Evolutionary conservation across 495 filamentous ascomycete genomes (phyloP).

Genomic region (Xylaria nigripes): DNA sequence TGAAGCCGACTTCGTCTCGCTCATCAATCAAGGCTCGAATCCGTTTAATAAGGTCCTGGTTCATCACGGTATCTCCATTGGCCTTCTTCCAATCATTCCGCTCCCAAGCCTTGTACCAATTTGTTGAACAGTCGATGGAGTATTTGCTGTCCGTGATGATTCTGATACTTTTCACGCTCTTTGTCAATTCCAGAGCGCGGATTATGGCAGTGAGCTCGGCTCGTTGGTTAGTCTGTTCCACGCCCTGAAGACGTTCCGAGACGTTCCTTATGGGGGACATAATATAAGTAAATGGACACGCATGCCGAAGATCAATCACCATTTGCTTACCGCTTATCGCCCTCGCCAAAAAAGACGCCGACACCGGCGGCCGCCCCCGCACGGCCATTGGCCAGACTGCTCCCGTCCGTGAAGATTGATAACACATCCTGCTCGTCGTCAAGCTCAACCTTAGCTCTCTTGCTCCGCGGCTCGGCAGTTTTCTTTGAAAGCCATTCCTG

Average conservation of each 20-base stretch:
- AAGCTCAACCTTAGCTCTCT: constrained; percentile 25
- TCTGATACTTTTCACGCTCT: constrained; percentile 33
- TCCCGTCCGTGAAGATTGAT: constrained; percentile 86
- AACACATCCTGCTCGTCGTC: constrained; percentile 49
- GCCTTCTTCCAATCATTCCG: constrained; percentile 71
- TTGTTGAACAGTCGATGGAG: constrained; percentile 79
- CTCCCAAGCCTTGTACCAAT: constrained; percentile 75
- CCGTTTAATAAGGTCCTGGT: constrained; percentile 71
- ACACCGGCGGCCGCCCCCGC: constrained; percentile 66
- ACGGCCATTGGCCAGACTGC: constrained; percentile 67
- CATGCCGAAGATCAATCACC: neutral
- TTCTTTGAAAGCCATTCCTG: constrained; percentile 44
- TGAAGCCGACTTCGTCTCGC: constrained; percentile 49
- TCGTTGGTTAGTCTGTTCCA: constrained; percentile 83
- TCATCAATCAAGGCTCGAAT: constrained; percentile 66
- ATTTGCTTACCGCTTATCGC: constrained; percentile 55
- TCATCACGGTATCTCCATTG: constrained; percentile 64
- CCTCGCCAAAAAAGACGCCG: constrained; percentile 78
- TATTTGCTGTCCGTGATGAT: constrained; percentile 83
- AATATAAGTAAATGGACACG: constrained; percentile 5
- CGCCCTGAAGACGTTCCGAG: constrained; percentile 68
- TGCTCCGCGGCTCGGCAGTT: constrained; percentile 20
- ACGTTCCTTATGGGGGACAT: constrained; percentile 58
- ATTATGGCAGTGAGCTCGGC: constrained; percentile 86
- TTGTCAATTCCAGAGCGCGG: constrained; percentile 70